These are phyloP conservation scores for Planoprotostelium fungivorum DNA, from an alignment of 78 protist genomes.

Conservation along the genomic window DNA sequence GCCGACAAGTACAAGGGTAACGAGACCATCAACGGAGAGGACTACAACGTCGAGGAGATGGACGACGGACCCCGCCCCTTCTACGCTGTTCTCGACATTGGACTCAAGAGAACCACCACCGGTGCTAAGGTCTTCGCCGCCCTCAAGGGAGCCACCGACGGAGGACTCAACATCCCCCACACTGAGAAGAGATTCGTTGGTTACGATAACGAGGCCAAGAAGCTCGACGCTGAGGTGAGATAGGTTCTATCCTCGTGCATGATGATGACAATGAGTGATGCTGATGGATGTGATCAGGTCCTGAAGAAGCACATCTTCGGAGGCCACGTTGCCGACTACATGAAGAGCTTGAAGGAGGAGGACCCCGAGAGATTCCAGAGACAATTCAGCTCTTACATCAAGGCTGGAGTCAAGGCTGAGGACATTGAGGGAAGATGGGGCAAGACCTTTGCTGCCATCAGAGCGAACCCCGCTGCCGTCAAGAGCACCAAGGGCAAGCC, in stretches of 20 bases:
- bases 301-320: conserved; percentile 91
- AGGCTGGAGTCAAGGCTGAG: conserved; percentile 75
- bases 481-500: conserved; percentile 18
- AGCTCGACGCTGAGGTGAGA: conserved; percentile 84
- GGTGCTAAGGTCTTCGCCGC: conserved; percentile 86
- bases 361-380: conserved; percentile 77
- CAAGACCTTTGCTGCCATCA: conserved; percentile 86
- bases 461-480: conserved; percentile 78
- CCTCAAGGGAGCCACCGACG: conserved; percentile 97
- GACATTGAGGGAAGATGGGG: conserved; percentile 82
- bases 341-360: conserved; percentile 89
- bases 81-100: conserved; percentile 92
- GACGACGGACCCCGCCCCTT: conserved; percentile 89
- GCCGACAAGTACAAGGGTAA: conserved; percentile 82
- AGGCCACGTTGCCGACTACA: conserved; percentile 95
- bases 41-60: conserved; percentile 54
- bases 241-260: too few relatives aligned
- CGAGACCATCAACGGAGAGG: conserved; percentile 71
- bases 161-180: conserved; percentile 97
- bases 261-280: too few relatives aligned
- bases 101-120: conserved; percentile 95
- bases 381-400: conserved; percentile 85
- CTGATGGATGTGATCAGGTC: too few relatives aligned
- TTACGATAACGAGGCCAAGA: conserved; percentile 72
- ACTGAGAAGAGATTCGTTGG: conserved; percentile 93